These are phyloP conservation scores for Rhinocladiella similis DNA, from an alignment of 2,329 filamentous ascomycete genomes.

Conservation along the genomic window DNA sequence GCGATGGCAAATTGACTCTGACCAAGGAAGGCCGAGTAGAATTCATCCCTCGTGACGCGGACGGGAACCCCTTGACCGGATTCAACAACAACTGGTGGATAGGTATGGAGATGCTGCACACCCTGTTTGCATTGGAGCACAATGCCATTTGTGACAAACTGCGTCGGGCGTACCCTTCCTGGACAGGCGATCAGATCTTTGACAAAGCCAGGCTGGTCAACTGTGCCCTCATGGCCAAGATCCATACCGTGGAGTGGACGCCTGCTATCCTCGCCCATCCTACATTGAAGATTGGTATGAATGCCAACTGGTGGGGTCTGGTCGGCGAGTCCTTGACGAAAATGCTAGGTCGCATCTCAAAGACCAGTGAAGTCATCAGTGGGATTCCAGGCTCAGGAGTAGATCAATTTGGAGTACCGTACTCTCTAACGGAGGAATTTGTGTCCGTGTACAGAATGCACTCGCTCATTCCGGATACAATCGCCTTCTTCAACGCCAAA, in stretches of 20 bases:
- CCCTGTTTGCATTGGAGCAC: slow-evolving; percentile 49
- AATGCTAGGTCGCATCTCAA: slow-evolving; percentile 43
- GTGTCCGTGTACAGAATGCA: slow-evolving; percentile 48
- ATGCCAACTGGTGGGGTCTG: slow-evolving; percentile 50
- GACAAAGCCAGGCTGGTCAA: slow-evolving; percentile 48
- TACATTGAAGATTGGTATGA: slow-evolving; percentile 45
- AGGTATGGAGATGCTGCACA: slow-evolving; percentile 49
- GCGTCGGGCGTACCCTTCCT: slow-evolving; percentile 37
- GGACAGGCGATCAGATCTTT: slow-evolving; percentile 44
- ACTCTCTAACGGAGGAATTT: slow-evolving; percentile 47
- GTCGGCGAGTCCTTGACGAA: slow-evolving; percentile 44
- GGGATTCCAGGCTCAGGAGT: slow-evolving; percentile 42
- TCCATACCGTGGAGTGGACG: slow-evolving; percentile 53
- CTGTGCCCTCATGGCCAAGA: slow-evolving; percentile 51
- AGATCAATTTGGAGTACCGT: slow-evolving; percentile 42
- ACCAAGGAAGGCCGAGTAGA: slow-evolving; percentile 31
- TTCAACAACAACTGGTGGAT: slow-evolving; percentile 51
- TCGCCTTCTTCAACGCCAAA: slow-evolving; percentile 38
- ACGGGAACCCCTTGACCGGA: slow-evolving; percentile 43
- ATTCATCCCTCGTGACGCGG: slow-evolving; percentile 40
- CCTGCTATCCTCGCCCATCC: slow-evolving; percentile 50
- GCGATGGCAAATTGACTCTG: slow-evolving; percentile 44
- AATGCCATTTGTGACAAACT: slow-evolving; percentile 47
- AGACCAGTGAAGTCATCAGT: slow-evolving; percentile 41
- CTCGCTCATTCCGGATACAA: slow-evolving; percentile 40